phyloP scores from a whole-genome alignment of 2,329 filamentous ascomycete genomes.

The Colletotrichum magnum region DNA sequence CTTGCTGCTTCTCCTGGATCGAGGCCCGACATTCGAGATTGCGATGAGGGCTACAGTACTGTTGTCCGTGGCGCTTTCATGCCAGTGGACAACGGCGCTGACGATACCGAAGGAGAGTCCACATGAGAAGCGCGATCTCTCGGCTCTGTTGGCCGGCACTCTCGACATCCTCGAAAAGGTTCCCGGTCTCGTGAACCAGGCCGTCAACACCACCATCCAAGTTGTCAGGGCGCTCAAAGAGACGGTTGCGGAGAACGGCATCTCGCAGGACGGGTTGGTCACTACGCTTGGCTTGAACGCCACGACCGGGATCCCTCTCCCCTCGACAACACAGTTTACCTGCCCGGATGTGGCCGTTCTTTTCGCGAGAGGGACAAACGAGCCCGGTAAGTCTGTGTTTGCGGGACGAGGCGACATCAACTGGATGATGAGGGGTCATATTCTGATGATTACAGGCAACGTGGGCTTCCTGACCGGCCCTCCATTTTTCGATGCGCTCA shows the following conservation, averaged over 20 bases:
- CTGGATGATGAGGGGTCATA: not conserved
- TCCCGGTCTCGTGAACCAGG: slow-evolving; percentile 24
- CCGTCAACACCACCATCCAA: slow-evolving; percentile 34
- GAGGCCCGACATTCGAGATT: not conserved
- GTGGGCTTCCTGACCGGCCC: slow-evolving; percentile 48
- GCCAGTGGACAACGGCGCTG: slow-evolving; percentile 24
- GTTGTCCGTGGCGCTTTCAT: slow-evolving; percentile 21
- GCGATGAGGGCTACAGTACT: slow-evolving; percentile 29
- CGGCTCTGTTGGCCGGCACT: slow-evolving; percentile 27
- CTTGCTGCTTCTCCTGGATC: not conserved
- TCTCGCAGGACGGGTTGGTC: slow-evolving; percentile 37
- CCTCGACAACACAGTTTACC: slow-evolving; percentile 6
- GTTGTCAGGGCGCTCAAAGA: slow-evolving; percentile 38
- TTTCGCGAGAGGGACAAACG: slow-evolving; percentile 40
- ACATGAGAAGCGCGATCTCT: slow-evolving; percentile 28
- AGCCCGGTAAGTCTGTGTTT: slow-evolving; percentile 31
- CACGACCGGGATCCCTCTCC: slow-evolving; percentile 23
- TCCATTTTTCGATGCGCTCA: slow-evolving; percentile 45
- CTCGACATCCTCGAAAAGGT: slow-evolving; percentile 36
- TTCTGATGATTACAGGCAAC: slow-evolving; percentile 44
- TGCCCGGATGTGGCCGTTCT: slow-evolving; percentile 41
- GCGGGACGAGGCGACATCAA: not conserved
- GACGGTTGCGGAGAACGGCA: slow-evolving; percentile 36
- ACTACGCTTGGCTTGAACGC: slow-evolving; percentile 24
- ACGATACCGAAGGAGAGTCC: slow-evolving; percentile 8